Percentiles rank a stretch among this genome's conserved stretches.
Evolutionary conservation across 768 basidiomycete genomes (phyloP).

Genomic region (Tulasnella sp.): DNA sequence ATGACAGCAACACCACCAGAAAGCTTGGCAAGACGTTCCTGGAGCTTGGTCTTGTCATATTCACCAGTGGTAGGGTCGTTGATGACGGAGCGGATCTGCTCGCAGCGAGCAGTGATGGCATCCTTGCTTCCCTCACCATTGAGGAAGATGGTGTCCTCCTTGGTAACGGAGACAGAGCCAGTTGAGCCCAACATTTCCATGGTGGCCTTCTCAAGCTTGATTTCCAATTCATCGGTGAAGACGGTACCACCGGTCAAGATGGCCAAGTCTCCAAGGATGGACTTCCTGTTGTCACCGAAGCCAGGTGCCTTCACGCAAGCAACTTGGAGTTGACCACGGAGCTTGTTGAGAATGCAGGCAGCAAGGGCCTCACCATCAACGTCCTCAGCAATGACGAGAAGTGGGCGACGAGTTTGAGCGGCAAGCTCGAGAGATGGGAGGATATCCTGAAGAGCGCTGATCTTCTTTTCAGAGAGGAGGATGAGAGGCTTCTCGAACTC

Average conservation of each 20-base stretch:
- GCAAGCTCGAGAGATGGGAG: constrained; percentile 72
- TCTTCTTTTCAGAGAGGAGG: constrained; percentile 96
- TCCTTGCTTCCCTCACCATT: constrained; percentile 90
- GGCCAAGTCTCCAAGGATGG: constrained; percentile 89
- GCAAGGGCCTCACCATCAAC: constrained; percentile 96
- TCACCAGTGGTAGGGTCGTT: constrained; percentile 77
- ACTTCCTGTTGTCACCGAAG: constrained; percentile 99
- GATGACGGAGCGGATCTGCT: constrained; percentile 81
- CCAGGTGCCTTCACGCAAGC: constrained; percentile 93
- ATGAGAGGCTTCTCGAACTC: constrained; percentile 95
- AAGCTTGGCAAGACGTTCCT: constrained; percentile 94
- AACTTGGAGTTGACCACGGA: constrained; percentile 92
- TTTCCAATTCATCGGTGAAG: constrained; percentile 92
- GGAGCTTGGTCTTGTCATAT: constrained; percentile 87
- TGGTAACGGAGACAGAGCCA: constrained; percentile 86
- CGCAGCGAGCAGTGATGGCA: constrained; percentile 81
- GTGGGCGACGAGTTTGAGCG: constrained; percentile 61
- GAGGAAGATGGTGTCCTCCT: constrained; percentile 93
- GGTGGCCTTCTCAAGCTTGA: constrained; percentile 88
- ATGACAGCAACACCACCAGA: constrained; percentile 96
- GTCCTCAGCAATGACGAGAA: constrained; percentile 96
- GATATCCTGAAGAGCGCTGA: constrained; percentile 86
- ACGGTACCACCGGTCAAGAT: constrained; percentile 97
- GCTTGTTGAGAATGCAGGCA: constrained; percentile 97
- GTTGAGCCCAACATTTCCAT: constrained; percentile 81